Evolutionary conservation across 495 filamentous ascomycete species (phyloP).

Genomic region (Elasticomyces elasticus): DNA sequence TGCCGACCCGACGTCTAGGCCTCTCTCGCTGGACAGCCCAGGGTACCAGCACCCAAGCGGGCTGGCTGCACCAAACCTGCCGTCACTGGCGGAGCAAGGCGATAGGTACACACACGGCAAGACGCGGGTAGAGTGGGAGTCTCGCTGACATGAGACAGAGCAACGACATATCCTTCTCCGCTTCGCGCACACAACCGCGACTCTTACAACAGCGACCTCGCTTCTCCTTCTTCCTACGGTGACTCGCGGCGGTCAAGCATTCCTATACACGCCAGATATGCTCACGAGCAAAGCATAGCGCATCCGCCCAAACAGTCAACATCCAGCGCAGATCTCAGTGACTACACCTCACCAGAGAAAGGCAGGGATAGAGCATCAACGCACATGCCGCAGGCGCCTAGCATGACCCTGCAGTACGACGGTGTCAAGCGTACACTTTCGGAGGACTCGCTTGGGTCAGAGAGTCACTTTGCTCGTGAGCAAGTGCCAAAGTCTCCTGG

Average conservation of each 20-base stretch:
- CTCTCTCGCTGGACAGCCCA: slow-evolving; percentile 12
- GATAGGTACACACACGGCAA: not conserved
- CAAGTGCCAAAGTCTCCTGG: slow-evolving; percentile 14
- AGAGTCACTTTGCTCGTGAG: not conserved
- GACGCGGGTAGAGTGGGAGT: not conserved
- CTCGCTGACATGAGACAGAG: not conserved
- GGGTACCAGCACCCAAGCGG: slow-evolving; percentile 1
- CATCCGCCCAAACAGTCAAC: slow-evolving; percentile 14
- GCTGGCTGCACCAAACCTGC: not conserved
- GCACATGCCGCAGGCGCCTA: slow-evolving; percentile 5
- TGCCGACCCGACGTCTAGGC: slow-evolving; percentile 8
- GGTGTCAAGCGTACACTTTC: slow-evolving; percentile 18
- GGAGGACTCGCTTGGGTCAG: slow-evolving; percentile 12
- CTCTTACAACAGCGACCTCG: slow-evolving; percentile 1
- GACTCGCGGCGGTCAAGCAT: slow-evolving; percentile 11
- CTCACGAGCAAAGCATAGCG: slow-evolving; percentile 5
- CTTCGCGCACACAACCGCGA: not conserved
- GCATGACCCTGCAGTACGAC: slow-evolving; percentile 16
- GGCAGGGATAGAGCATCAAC: not conserved
- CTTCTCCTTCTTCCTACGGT: not conserved
- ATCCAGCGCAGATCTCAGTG: slow-evolving; percentile 13
- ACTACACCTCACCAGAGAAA: slow-evolving; percentile 5
- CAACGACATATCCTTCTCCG: not conserved
- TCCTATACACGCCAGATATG: slow-evolving; percentile 15
- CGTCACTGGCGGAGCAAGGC: not conserved